A percentile compares a stretch with the other conserved stretches of the same genome.
Evolutionary conservation across 192 early-diverging fungal species (phyloP).

Genomic region (Coemansia sp.): DNA sequence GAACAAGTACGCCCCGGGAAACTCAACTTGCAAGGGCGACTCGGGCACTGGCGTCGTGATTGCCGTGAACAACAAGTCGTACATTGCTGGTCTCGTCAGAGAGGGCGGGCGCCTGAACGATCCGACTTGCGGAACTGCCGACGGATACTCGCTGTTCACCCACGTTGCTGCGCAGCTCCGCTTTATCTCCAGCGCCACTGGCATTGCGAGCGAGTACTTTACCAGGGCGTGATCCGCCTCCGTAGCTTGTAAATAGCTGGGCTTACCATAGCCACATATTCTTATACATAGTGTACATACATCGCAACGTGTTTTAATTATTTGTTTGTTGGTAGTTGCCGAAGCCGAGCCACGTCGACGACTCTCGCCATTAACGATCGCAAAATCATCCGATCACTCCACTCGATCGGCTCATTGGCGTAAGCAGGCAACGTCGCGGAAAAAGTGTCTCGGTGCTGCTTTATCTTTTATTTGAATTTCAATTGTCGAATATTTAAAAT

Average conservation of each 20-base stretch:
- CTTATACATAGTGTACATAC: background rate
- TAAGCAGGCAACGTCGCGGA: background rate
- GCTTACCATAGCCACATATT: background rate
- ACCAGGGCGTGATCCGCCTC: background rate
- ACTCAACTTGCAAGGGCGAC: conserved; percentile 13
- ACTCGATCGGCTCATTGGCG: background rate
- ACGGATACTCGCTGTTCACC: conserved; percentile 18
- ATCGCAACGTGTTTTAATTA: too few species aligned
- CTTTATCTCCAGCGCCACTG: conserved; percentile 14
- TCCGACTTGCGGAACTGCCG: conserved; percentile 7
- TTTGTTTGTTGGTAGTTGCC: too few species aligned
- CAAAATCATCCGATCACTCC: background rate
- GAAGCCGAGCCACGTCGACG: too few species aligned
- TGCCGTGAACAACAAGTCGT: background rate
- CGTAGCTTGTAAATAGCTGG: background rate
- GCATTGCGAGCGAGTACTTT: background rate
- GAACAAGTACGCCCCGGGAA: background rate
- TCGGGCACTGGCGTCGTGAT: conserved; percentile 13
- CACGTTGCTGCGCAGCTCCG: conserved; percentile 12
- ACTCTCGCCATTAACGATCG: background rate
- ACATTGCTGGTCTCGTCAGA: conserved; percentile 17
- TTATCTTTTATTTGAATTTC: conserved; percentile 11
- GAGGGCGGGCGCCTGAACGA: background rate
- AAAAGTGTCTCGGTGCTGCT: background rate
- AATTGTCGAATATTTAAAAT: conserved; percentile 11